These are phyloP conservation scores for Abrus precatorius DNA, from an alignment of 306 rosid genomes.

Conservation along the genomic window DNA sequence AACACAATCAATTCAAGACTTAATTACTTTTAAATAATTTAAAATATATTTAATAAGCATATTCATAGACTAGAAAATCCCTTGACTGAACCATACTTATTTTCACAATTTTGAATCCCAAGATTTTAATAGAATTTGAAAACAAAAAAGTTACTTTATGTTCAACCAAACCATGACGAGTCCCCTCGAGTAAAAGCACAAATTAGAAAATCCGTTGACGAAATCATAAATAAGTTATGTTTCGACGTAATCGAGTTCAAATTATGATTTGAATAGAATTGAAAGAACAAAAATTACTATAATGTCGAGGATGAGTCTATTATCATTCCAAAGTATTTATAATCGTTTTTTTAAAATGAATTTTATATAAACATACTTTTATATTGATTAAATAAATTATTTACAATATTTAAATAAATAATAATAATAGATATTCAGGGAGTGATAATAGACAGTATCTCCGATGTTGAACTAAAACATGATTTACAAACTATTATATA, in stretches of 20 bases:
- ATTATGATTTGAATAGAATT: not conserved
- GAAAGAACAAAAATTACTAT: not conserved
- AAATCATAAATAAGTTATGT: not conserved
- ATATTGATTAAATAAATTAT: no score
- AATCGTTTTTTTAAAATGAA: no score
- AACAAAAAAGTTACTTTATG: no score
- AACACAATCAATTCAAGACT: not conserved
- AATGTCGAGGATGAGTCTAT: no score
- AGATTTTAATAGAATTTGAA: no score
- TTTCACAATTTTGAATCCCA: not conserved
- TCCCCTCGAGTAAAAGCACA: no score
- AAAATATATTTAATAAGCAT: not conserved
- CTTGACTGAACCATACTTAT: not conserved
- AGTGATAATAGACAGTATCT: no score
- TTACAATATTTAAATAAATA: no score
- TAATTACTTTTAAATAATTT: not conserved
- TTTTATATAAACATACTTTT: no score
- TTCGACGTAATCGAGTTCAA: constrained; percentile 6
- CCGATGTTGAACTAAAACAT: not conserved
- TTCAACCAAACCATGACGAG: no score
- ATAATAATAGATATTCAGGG: no score
- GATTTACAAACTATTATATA: constrained; percentile 21
- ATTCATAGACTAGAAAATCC: not conserved
- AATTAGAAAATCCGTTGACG: not conserved
- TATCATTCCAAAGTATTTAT: no score